phyloP scores from a whole-genome alignment of 2,329 filamentous ascomycete genomes.

The Stagonosporopsis cucurbitacearum region DNA sequence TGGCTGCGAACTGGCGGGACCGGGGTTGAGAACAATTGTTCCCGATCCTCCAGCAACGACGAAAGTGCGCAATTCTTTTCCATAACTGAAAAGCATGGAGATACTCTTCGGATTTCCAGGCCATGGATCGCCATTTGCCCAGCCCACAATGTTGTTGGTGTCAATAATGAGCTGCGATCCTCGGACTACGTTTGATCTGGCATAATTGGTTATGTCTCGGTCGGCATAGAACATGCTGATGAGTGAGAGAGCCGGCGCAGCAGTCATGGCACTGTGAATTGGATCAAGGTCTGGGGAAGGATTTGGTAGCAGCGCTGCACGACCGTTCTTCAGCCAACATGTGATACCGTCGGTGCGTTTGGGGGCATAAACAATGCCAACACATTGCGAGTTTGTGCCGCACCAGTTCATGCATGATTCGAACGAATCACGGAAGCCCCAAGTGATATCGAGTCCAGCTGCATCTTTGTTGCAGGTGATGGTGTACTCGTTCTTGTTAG shows the following conservation, averaged over 20 bases:
- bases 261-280: slow-evolving; percentile 7
- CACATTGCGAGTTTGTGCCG: slow-evolving; percentile 5
- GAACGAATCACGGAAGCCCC: neutral
- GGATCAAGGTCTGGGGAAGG: slow-evolving; percentile 3
- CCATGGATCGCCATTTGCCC: slow-evolving; percentile 15
- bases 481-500: slow-evolving; percentile 7
- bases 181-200: slow-evolving; percentile 3
- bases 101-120: slow-evolving; percentile 11
- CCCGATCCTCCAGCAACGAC: slow-evolving; percentile 1
- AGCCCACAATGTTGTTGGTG: slow-evolving; percentile 14
- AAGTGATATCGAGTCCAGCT: slow-evolving; percentile 4
- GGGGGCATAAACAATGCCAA: slow-evolving; percentile 4
- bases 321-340: slow-evolving; percentile 12
- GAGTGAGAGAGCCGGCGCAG: neutral
- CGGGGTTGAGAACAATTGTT: slow-evolving; percentile 4
- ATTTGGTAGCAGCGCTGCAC: neutral
- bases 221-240: slow-evolving; percentile 16
- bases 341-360: slow-evolving; percentile 1
- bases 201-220: slow-evolving; percentile 10
- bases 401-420: slow-evolving; percentile 14
- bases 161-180: slow-evolving; percentile 13
- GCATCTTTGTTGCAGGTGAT: slow-evolving; percentile 8
- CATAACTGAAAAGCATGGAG: slow-evolving; percentile 12
- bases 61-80: slow-evolving; percentile 11
- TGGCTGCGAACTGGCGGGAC: slow-evolving; percentile 7